These are phyloP conservation scores for Pseudozyma tsukubaensis DNA, from an alignment of 1,284 basidiomycete species.

Conservation along the genomic window DNA sequence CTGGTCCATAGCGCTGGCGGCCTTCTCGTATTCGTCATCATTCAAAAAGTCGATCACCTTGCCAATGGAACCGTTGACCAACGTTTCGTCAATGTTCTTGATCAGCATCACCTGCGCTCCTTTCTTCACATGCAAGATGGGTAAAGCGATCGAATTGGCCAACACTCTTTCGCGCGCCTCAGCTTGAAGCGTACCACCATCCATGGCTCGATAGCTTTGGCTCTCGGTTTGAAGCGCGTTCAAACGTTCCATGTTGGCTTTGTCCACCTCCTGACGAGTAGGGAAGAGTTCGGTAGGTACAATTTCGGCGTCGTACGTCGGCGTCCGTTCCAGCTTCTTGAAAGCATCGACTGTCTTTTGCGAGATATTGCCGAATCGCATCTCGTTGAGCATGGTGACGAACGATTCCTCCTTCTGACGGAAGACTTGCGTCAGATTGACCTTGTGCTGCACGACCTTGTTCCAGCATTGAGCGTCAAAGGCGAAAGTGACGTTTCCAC, in stretches of 20 bases:
- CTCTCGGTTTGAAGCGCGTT: slow-evolving; percentile 41
- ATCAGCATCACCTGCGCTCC: slow-evolving; percentile 78
- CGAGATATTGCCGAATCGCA: slow-evolving; percentile 49
- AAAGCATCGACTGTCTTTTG: slow-evolving; percentile 57
- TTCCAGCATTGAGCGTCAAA: slow-evolving; percentile 91
- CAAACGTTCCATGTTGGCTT: slow-evolving; percentile 79
- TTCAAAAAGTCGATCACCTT: slow-evolving; percentile 71
- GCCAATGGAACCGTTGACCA: slow-evolving; percentile 87
- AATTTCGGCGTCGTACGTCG: slow-evolving; percentile 51
- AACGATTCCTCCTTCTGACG: slow-evolving; percentile 73
- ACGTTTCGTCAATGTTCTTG: slow-evolving; percentile 79
- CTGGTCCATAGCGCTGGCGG: slow-evolving; percentile 60
- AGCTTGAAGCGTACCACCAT: slow-evolving; percentile 47
- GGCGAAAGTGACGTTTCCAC: slow-evolving; percentile 56
- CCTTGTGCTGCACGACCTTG: slow-evolving; percentile 79
- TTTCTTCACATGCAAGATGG: slow-evolving; percentile 75
- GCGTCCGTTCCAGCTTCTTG: slow-evolving; percentile 46
- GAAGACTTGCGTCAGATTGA: slow-evolving; percentile 91
- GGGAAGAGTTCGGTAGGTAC: slow-evolving; percentile 74
- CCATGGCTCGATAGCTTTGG: slow-evolving; percentile 54
- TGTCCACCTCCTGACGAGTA: slow-evolving; percentile 82
- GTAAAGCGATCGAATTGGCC: slow-evolving; percentile 58
- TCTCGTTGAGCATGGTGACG: slow-evolving; percentile 64
- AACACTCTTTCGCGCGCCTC: slow-evolving; percentile 52
- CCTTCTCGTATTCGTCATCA: slow-evolving; percentile 43